Evolutionary conservation across 768 basidiomycete genomes (phyloP).

Genomic region (Suillus tomentosus): DNA sequence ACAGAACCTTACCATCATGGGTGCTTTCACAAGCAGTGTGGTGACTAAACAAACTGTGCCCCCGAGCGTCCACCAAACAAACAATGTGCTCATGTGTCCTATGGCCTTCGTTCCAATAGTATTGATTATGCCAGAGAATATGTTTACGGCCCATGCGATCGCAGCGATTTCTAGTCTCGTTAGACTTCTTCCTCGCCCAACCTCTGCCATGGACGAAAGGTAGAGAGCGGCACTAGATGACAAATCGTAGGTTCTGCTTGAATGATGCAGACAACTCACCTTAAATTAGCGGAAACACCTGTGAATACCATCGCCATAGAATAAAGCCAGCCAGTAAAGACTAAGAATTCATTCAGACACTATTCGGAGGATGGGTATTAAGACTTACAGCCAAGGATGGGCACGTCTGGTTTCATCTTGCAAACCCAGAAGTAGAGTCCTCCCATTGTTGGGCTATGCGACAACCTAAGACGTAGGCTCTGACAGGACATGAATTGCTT

Average conservation of each 20-base stretch:
- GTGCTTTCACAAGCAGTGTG: slow-evolving; percentile 57
- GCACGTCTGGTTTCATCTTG: slow-evolving; percentile 56
- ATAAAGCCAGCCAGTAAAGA: slow-evolving; percentile 58
- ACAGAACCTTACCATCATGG: slow-evolving; percentile 42
- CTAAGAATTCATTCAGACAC: slow-evolving; percentile 19
- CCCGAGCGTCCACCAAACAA: slow-evolving; percentile 63
- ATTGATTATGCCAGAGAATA: slow-evolving; percentile 55
- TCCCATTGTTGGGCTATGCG: slow-evolving; percentile 53
- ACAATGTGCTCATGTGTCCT: slow-evolving; percentile 55
- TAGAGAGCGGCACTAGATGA: slow-evolving; percentile 49
- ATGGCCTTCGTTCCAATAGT: slow-evolving; percentile 59
- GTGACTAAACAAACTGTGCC: slow-evolving; percentile 60
- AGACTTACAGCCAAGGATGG: slow-evolving; percentile 52
- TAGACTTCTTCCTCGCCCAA: slow-evolving; percentile 45
- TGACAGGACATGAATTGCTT: slow-evolving; percentile 20
- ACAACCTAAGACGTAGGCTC: slow-evolving; percentile 4
- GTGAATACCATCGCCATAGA: slow-evolving; percentile 63
- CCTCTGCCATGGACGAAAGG: slow-evolving; percentile 54
- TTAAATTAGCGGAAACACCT: slow-evolving; percentile 59
- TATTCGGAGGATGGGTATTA: background rate
- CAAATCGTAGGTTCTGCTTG: background rate
- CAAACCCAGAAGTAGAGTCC: slow-evolving; percentile 67
- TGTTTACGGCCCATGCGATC: slow-evolving; percentile 60
- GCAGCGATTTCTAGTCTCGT: slow-evolving; percentile 51
- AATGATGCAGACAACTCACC: slow-evolving; percentile 29